Percentiles rank a stretch among this genome's conserved stretches.
These are phyloP conservation scores for Bassia scoparia DNA, from an alignment of 148 eudicot genomes.

Conservation along the genomic window DNA sequence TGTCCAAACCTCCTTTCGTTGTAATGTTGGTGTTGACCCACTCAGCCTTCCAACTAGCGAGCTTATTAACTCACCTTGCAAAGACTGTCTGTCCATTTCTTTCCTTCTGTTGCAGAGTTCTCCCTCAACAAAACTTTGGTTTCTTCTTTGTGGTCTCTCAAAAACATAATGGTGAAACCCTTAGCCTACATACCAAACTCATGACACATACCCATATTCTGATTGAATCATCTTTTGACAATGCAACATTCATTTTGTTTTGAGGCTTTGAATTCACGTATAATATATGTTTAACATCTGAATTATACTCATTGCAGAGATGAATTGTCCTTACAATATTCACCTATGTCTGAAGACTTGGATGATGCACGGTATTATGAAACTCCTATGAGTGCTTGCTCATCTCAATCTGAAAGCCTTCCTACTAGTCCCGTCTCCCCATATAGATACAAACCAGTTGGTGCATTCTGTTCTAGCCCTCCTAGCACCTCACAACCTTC, in stretches of 20 bases:
- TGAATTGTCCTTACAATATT: conserved; percentile 65
- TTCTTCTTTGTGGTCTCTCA: neutral
- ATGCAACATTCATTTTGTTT: neutral
- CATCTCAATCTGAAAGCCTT: conserved; percentile 71
- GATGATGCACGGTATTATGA: conserved; percentile 71
- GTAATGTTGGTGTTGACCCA: neutral
- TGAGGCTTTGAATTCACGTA: neutral
- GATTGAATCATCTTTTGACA: neutral
- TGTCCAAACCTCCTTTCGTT: neutral
- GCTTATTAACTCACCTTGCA: neutral
- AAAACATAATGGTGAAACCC: neutral
- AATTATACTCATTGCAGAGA: conserved; percentile 46
- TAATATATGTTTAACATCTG: neutral
- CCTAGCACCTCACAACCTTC: conserved; percentile 47
- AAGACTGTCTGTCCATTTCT: neutral
- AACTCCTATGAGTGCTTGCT: conserved; percentile 46
- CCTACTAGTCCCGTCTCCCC: conserved; percentile 96
- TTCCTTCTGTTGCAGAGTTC: neutral
- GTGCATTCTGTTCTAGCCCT: conserved; percentile 49
- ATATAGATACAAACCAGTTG: conserved; percentile 55
- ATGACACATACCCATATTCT: neutral
- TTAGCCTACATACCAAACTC: neutral
- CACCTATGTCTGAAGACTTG: conserved; percentile 89
- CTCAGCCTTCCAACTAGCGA: neutral
- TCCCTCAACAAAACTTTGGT: neutral